Evolutionary conservation across 23 red algal species (phyloP), one percentile per base, ranked within the genome.

Genomic region (Gracilariopsis chorda): DNA sequence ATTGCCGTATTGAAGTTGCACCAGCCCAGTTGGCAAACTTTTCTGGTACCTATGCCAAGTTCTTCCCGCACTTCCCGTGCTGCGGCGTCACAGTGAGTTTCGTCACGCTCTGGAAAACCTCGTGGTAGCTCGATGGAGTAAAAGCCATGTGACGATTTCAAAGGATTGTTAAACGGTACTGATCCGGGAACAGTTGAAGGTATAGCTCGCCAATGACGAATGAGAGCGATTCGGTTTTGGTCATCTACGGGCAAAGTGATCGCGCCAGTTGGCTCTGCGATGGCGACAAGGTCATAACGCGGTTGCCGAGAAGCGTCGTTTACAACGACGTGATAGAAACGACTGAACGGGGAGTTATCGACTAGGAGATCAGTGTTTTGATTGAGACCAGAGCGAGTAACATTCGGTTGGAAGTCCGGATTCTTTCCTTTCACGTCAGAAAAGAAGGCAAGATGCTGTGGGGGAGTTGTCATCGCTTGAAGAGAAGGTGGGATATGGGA

Each of bases 1-100:
- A 82, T 40, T 2, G 88, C 75, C 7, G 88, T 92, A 30, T 92
- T 92, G 65, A 92, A 81, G 17, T 92, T 92, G 36, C 75, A 74
- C 88, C 88, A 92, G 16, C 74, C 88, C 1, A 92, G 61, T 23
- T 73, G 76, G 39, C 60, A 60, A 8, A 92, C 88, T 11, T 23
- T 70, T 40, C 27, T 71, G 25, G 71, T 77, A 13, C 55, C 57
- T 27, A 92, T 21, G 32, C 88, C 77, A 36, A 82, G 19, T 43
- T 92, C 88, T 48, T 92, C 88, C 60, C 44, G 55, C 43, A 82
- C 75, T 34, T 92, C 88, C 8, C 88, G 51, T n/a, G 48, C 48
- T 1, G 88, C 88, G 10, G 88, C 77, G 43, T 67, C 88, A 24
- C 76, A 75, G 34, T 68, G 74, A 36, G 75, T 58, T 39, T 92